phyloP scores from a whole-genome alignment of 805 yeast genomes.

The Starmera pachycereana region DNA sequence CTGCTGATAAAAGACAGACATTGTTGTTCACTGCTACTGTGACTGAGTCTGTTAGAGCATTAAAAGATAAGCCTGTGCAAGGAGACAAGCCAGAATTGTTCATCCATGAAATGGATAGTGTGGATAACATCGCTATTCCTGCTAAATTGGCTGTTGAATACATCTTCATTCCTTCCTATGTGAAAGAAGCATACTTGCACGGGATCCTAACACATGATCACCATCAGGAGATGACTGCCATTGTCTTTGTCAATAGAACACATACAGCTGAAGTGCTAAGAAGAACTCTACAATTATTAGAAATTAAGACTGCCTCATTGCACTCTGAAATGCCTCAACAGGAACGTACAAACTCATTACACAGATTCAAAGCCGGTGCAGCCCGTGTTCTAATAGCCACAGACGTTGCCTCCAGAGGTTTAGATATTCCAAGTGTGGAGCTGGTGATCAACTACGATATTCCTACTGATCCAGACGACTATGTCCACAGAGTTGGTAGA shows the following conservation, averaged over 20 bases:
- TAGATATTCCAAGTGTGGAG: constrained; percentile 90
- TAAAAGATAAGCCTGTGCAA: constrained; percentile 53
- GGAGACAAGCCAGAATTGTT: constrained; percentile 46
- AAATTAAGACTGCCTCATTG: constrained; percentile 74
- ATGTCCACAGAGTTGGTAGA: constrained; percentile 95
- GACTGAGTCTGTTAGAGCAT: constrained; percentile 79
- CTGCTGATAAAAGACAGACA: constrained; percentile 70
- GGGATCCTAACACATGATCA: constrained; percentile 53
- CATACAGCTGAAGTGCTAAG: constrained; percentile 80
- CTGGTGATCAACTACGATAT: constrained; percentile 86
- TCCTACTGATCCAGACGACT: constrained; percentile 94
- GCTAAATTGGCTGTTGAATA: constrained; percentile 54
- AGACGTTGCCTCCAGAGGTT: constrained; percentile 95
- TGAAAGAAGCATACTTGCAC: constrained; percentile 81
- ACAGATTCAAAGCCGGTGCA: constrained; percentile 88
- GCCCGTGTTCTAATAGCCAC: constrained; percentile 91
- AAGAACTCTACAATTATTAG: constrained; percentile 63
- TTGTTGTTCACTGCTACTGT: constrained; percentile 91
- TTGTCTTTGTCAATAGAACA: constrained; percentile 88
- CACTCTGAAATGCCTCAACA: constrained; percentile 93
- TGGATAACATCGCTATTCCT: constrained; percentile 76
- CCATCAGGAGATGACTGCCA: constrained; percentile 57
- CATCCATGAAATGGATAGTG: constrained; percentile 64
- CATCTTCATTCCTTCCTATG: constrained; percentile 74
- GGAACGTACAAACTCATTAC: constrained; percentile 85